Conservation (phyloP, 1,284 basidiomycete genomes). For the Meripilus lineatus region DNA sequence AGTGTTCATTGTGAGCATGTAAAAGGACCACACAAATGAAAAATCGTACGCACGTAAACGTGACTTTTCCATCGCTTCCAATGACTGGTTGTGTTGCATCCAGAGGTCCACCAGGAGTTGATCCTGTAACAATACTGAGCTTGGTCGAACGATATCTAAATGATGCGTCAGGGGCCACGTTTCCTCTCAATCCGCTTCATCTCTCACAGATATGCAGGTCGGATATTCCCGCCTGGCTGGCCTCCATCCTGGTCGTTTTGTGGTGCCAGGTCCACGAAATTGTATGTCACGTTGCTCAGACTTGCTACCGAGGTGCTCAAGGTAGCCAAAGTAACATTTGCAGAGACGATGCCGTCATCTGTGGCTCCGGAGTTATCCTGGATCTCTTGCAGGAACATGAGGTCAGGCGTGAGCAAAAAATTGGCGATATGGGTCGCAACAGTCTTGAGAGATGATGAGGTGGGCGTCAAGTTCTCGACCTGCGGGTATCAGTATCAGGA, state of each 20-base stretch:
- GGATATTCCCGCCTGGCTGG: constrained; percentile 58
- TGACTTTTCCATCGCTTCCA: constrained; percentile 32
- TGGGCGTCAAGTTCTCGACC: constrained; percentile 55
- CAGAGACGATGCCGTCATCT: constrained; percentile 48
- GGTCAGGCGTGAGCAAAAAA: constrained; percentile 47
- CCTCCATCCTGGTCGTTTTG: constrained; percentile 53
- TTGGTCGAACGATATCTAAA: constrained; percentile 45
- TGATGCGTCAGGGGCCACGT: not conserved
- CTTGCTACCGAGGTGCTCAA: constrained; percentile 43
- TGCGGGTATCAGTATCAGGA: constrained; percentile 14
- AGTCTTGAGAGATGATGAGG: constrained; percentile 36
- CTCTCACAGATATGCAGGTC: constrained; percentile 47
- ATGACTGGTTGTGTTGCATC: constrained; percentile 40
- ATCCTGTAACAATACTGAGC: constrained; percentile 44
- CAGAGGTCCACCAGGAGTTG: constrained; percentile 42
- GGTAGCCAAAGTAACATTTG: constrained; percentile 49
- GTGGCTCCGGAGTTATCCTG: constrained; percentile 55
- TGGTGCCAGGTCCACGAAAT: constrained; percentile 45
- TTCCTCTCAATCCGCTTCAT: too few relatives aligned
- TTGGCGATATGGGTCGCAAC: constrained; percentile 51
- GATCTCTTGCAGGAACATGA: constrained; percentile 62
- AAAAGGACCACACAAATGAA: not conserved
- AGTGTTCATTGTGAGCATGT: not conserved
- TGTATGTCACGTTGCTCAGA: constrained; percentile 39
- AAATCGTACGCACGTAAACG: constrained; percentile 38